These are phyloP conservation scores for Pseudogymnoascus sp. DNA, from an alignment of 2,329 filamentous ascomycete genomes.

Conservation along the genomic window DNA sequence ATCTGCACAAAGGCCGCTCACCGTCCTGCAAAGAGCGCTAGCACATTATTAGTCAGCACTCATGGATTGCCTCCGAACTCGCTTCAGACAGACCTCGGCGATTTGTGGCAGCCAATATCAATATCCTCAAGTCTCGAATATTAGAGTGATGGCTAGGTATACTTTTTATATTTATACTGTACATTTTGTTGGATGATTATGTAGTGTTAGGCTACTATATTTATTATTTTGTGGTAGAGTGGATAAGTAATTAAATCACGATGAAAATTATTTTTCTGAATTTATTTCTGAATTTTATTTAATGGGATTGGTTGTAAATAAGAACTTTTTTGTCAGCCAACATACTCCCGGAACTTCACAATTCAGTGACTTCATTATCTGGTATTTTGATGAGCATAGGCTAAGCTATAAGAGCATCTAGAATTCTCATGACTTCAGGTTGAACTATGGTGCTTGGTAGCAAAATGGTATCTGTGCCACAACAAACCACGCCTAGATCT, in stretches of 20 bases:
- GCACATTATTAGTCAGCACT: background rate
- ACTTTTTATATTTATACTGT: background rate
- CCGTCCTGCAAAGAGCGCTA: background rate
- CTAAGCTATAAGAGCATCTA: background rate
- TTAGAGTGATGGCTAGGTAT: background rate
- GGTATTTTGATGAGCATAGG: background rate
- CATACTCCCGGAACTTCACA: background rate
- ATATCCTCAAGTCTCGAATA: background rate
- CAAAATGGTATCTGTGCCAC: background rate
- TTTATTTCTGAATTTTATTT: background rate
- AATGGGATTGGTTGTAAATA: background rate
- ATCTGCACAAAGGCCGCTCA: constrained; percentile 5
- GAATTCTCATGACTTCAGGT: background rate
- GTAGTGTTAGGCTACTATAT: background rate
- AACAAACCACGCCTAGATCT: background rate
- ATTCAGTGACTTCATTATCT: background rate
- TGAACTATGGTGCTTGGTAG: background rate
- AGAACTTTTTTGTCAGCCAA: background rate
- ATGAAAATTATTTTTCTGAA: background rate
- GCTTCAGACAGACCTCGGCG: background rate
- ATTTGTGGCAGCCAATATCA: background rate
- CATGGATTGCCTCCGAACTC: background rate
- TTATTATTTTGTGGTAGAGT: background rate
- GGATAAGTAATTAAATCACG: background rate
- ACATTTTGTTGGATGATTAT: background rate